Conservation (phyloP, 495 filamentous ascomycete species). For the Usnea hakonensis region DNA sequence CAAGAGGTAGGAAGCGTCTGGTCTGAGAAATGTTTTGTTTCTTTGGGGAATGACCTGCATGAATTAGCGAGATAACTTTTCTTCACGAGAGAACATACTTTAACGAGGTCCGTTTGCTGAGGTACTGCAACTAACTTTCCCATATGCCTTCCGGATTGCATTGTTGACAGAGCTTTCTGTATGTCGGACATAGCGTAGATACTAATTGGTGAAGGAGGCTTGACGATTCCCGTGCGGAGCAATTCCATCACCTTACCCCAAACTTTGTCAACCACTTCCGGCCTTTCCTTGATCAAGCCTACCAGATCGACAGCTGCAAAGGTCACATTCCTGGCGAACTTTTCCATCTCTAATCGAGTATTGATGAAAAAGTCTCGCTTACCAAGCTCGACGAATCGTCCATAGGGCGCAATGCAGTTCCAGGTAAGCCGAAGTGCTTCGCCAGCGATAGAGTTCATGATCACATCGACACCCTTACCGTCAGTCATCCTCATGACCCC, state of each 20-base stretch:
- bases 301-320: constrained; percentile 38
- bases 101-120: constrained; percentile 26
- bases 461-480: constrained; percentile 41
- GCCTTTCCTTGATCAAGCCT: not conserved
- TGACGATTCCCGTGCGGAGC: not conserved
- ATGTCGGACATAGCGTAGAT: constrained; percentile 29
- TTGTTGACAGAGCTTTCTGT: constrained; percentile 37
- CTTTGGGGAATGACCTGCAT: not conserved
- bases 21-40: not conserved
- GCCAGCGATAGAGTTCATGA: constrained; percentile 37
- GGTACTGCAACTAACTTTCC: constrained; percentile 55
- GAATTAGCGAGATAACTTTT: constrained; percentile 30
- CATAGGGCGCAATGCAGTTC: constrained; percentile 37
- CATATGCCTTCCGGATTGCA: constrained; percentile 44
- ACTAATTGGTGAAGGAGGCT: constrained; percentile 13
- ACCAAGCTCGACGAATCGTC: constrained; percentile 49
- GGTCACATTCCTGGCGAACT: constrained; percentile 33
- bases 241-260: constrained; percentile 6
- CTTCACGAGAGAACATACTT: constrained; percentile 29
- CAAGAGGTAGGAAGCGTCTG: constrained; percentile 29
- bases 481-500: constrained; percentile 27
- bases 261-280: not conserved
- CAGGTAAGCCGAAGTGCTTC: constrained; percentile 32
- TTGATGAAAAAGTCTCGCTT: constrained; percentile 40
- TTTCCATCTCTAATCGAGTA: constrained; percentile 28